A percentile compares a stretch with the other conserved stretches of the same genome.
Conservation (phyloP, 2,329 filamentous ascomycete species). For the Aspergillus ochraceoroseus region DNA sequence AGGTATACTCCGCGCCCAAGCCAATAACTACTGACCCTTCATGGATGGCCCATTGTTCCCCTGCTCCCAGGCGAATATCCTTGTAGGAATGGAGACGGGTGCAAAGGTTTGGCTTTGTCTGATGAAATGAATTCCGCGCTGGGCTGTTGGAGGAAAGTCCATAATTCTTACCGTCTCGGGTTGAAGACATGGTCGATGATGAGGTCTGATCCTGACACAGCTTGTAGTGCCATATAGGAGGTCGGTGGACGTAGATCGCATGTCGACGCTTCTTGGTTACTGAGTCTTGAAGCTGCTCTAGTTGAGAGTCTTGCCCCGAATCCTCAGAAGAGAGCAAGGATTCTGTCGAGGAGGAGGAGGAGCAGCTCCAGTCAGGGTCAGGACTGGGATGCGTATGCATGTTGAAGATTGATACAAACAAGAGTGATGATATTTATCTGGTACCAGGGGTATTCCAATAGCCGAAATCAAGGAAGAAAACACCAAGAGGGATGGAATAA, state of each 20-base stretch:
- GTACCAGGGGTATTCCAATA: too few relatives aligned
- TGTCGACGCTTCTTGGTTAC: constrained; percentile 27
- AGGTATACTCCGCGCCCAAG: constrained; percentile 24
- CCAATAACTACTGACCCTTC: constrained; percentile 32
- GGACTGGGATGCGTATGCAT: constrained; percentile 4
- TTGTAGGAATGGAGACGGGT: constrained; percentile 24
- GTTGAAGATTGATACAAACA: constrained; percentile 1
- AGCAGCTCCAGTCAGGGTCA: too few relatives aligned
- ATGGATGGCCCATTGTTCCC: constrained; percentile 27
- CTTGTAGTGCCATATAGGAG: constrained; percentile 27
- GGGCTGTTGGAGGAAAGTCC: not conserved
- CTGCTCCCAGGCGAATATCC: constrained; percentile 24
- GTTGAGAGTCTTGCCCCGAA: constrained; percentile 4
- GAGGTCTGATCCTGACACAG: constrained; percentile 8
- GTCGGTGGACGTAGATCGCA: constrained; percentile 31
- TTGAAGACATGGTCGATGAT: constrained; percentile 7
- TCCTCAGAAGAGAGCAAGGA: not conserved
- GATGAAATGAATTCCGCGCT: constrained; percentile 12
- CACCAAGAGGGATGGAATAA: constrained; percentile 5
- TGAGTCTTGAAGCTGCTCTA: constrained; percentile 21
- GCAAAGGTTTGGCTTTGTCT: constrained; percentile 19
- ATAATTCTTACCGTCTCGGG: constrained; percentile 9
- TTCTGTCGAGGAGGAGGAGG: not conserved
- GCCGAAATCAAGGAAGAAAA: too few relatives aligned
- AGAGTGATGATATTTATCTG: too few relatives aligned